Evolutionary conservation across 148 eudicot genomes (phyloP).

Genomic region (Amaranthus cruentus): DNA sequence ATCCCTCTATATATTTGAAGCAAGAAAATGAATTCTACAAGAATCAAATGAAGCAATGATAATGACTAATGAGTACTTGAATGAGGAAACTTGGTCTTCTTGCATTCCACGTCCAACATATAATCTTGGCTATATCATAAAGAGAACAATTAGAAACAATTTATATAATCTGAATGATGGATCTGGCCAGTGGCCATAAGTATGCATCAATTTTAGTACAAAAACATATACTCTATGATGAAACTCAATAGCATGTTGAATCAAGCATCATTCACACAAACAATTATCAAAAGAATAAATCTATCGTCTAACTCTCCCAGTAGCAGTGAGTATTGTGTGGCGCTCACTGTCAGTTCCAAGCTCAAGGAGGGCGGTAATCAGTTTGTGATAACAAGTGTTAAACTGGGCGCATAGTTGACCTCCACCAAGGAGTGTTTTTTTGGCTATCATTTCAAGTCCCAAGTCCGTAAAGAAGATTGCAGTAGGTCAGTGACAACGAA

Average conservation of each 20-base stretch:
- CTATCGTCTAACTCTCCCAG: neutral
- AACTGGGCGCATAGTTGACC: too few species aligned
- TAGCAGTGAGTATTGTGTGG: too few species aligned
- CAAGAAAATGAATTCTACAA: slow-evolving; percentile 14
- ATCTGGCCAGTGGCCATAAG: neutral
- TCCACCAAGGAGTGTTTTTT: too few species aligned
- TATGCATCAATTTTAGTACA: neutral
- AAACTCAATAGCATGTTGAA: neutral
- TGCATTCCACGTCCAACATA: slow-evolving; percentile 97
- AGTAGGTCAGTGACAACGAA: too few species aligned
- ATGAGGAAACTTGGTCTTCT: slow-evolving; percentile 70
- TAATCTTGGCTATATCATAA: slow-evolving; percentile 60
- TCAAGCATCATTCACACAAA: neutral
- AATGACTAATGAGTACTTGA: slow-evolving; percentile 62
- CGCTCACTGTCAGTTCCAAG: too few species aligned
- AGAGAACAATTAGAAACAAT: slow-evolving; percentile 18
- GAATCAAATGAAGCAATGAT: slow-evolving; percentile 9
- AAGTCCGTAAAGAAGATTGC: too few species aligned
- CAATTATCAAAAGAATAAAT: neutral
- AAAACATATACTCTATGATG: neutral
- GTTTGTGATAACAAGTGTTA: too few species aligned
- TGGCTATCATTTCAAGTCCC: too few species aligned
- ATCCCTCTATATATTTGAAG: neutral
- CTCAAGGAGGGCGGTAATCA: too few species aligned
- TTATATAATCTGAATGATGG: slow-evolving; percentile 3